Evolutionary conservation across 2,329 filamentous ascomycete genomes (phyloP).

Genomic region (Aspergillus vadensis): DNA sequence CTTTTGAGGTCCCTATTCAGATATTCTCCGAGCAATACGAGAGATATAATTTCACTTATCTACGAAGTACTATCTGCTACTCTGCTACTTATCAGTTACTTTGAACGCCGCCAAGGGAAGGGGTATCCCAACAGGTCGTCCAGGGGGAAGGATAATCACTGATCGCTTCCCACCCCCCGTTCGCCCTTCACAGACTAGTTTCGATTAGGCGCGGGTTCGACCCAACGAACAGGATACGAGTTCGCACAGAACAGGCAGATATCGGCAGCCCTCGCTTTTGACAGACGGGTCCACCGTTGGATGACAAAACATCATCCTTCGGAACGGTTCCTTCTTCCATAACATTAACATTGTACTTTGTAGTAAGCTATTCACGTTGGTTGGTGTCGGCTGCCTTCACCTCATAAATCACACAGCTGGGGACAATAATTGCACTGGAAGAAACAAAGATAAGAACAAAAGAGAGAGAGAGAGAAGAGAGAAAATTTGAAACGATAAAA

Average conservation of each 20-base stretch:
- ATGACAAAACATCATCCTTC: not conserved
- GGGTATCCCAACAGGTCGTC: not conserved
- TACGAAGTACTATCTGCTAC: too few species aligned
- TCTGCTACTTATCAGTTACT: too few species aligned
- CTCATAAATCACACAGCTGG: not conserved
- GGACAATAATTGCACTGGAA: not conserved
- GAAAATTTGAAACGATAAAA: not conserved
- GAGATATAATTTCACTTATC: too few species aligned
- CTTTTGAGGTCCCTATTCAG: not conserved
- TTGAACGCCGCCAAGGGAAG: not conserved
- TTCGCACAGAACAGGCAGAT: slow-evolving; percentile 3
- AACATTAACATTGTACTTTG: not conserved
- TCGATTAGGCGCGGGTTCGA: not conserved
- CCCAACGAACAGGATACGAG: not conserved
- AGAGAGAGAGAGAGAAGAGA: not conserved
- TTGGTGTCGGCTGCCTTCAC: not conserved
- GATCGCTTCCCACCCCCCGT: not conserved
- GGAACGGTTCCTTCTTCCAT: not conserved
- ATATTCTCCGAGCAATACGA: not conserved
- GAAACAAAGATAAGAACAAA: not conserved
- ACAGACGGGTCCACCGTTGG: not conserved
- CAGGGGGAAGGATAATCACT: not conserved
- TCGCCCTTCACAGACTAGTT: not conserved
- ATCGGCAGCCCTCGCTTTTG: not conserved
- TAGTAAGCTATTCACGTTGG: not conserved